phyloP scores from a whole-genome alignment of 2,329 filamentous ascomycete genomes.

The Cytospora leucostoma region DNA sequence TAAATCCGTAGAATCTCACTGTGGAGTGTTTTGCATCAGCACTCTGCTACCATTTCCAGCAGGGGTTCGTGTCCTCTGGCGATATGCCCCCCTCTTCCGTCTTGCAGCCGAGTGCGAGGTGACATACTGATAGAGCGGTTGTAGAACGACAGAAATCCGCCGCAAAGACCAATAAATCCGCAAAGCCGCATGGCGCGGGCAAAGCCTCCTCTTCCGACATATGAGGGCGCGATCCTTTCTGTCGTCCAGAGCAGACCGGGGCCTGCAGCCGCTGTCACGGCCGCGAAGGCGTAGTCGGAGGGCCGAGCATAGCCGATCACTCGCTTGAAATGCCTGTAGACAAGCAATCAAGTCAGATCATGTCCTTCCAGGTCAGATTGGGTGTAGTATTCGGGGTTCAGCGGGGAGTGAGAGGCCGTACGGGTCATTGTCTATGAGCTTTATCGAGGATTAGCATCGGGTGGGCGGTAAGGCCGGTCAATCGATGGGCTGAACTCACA shows the following conservation, averaged over 20 bases:
- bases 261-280: constrained; percentile 67
- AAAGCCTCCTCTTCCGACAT: constrained; percentile 81
- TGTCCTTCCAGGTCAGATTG: not conserved
- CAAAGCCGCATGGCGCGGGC: constrained; percentile 79
- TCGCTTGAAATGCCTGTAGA: constrained; percentile 79
- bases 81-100: not conserved
- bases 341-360: constrained; percentile 35
- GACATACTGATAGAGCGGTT: constrained; percentile 78
- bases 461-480: constrained; percentile 27
- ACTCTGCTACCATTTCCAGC: not conserved
- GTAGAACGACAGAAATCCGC: constrained; percentile 84
- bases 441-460: constrained; percentile 31
- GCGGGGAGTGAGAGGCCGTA: constrained; percentile 52
- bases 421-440: constrained; percentile 99
- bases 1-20: constrained; percentile 96
- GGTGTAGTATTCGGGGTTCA: not conserved
- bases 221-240: constrained; percentile 83
- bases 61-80: not conserved
- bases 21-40: constrained; percentile 24
- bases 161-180: constrained; percentile 69
- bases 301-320: constrained; percentile 84
- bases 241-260: constrained; percentile 75
- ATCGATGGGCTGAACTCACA: constrained; percentile 56
- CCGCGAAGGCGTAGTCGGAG: constrained; percentile 77
- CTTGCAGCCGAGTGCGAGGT: not conserved